These are phyloP conservation scores for Haematococcus lacustris DNA, from an alignment of 139 green algal species.

Conservation along the genomic window DNA sequence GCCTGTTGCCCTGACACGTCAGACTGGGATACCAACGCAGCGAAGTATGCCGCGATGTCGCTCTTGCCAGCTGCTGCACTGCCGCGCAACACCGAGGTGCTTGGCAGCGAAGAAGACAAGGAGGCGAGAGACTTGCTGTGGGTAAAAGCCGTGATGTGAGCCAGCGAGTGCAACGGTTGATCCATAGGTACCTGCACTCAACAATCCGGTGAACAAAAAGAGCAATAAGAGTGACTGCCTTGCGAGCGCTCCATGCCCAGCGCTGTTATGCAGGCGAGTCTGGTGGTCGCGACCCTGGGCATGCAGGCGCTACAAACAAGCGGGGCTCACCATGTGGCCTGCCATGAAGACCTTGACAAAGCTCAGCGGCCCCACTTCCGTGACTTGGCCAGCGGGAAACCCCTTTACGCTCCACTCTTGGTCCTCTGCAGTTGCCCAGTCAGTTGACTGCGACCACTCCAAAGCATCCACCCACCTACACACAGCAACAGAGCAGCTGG, in stretches of 20 bases:
- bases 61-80: too few relatives aligned
- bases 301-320: too few relatives aligned
- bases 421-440: constrained; percentile 31
- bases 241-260: background rate
- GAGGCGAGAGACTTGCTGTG: too few relatives aligned
- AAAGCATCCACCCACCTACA: constrained; percentile 69
- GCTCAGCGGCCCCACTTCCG: constrained; percentile 44
- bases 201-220: background rate
- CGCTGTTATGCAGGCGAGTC: too few relatives aligned
- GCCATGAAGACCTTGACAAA: constrained; percentile 62
- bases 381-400: constrained; percentile 43
- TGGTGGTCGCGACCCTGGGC: too few relatives aligned
- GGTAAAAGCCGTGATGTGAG: constrained; percentile 69
- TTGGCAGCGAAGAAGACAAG: too few relatives aligned
- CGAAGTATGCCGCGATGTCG: too few relatives aligned
- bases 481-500: too few relatives aligned
- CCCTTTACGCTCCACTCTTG: constrained; percentile 51
- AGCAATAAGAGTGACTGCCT: background rate
- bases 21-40: too few relatives aligned
- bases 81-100: too few relatives aligned
- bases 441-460: constrained; percentile 38
- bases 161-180: constrained; percentile 47
- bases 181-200: constrained; percentile 66
- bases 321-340: constrained; percentile 58
- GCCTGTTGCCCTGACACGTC: too few relatives aligned